Conservation (phyloP, 116 monocot genomes). For the Trichopus zeylanicus region DNA sequence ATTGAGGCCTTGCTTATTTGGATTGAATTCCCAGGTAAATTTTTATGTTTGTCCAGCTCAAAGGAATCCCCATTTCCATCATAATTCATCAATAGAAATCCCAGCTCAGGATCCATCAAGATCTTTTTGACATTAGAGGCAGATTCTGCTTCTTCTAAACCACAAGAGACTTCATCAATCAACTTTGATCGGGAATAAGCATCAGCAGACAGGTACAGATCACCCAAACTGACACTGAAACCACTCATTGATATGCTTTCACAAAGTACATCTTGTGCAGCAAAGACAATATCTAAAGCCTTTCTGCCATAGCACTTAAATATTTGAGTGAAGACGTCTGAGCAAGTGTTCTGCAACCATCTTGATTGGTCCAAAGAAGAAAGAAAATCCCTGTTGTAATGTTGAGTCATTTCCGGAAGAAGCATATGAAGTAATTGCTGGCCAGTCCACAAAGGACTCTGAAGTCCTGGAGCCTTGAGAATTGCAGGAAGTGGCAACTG, state of each 20-base stretch:
- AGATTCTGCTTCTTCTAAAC: constrained; percentile 53
- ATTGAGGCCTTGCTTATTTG: constrained; percentile 23
- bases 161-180: constrained; percentile 53
- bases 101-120: constrained; percentile 30
- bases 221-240: constrained; percentile 66
- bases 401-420: constrained; percentile 24
- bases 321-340: constrained; percentile 43
- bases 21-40: constrained; percentile 4
- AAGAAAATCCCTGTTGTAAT: constrained; percentile 28
- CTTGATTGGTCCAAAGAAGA: constrained; percentile 22
- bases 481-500: constrained; percentile 32
- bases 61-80: constrained; percentile 22
- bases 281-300: constrained; percentile 50
- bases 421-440: constrained; percentile 57
- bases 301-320: constrained; percentile 45
- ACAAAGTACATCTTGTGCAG: constrained; percentile 60
- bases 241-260: constrained; percentile 78
- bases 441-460: constrained; percentile 64
- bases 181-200: constrained; percentile 42
- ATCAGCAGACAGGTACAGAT: constrained; percentile 70
- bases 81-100: constrained; percentile 10
- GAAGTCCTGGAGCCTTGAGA: constrained; percentile 19
- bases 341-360: constrained; percentile 34
- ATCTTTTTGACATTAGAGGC: constrained; percentile 30
- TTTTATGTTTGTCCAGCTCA: background rate